Percentiles rank a stretch among this genome's conserved stretches.
phyloP scores from a whole-genome alignment of 805 yeast genomes.

The Ascoidea asiatica region DNA sequence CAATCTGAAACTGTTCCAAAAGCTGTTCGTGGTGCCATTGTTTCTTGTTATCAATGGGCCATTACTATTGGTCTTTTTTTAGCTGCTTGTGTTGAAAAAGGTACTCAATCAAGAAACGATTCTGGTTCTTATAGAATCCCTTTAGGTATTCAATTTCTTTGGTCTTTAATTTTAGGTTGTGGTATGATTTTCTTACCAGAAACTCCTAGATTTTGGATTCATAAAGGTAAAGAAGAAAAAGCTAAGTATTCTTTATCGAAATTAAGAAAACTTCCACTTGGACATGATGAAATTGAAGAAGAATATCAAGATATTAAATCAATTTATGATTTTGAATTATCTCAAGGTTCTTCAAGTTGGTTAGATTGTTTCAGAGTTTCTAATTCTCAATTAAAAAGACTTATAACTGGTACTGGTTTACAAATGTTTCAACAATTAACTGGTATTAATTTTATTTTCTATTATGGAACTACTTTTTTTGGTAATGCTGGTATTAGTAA shows the following conservation, averaged over 20 bases:
- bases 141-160: conserved; percentile 55
- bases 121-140: conserved; percentile 63
- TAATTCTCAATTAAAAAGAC: conserved; percentile 57
- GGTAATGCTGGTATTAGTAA: conserved; percentile 52
- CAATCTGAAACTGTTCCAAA: conserved; percentile 73
- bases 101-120: conserved; percentile 36
- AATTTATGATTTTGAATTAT: conserved; percentile 75
- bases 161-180: conserved; percentile 43
- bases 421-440: conserved; percentile 88
- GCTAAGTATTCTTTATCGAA: conserved; percentile 73
- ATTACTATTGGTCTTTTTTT: conserved; percentile 58
- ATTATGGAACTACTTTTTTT: conserved; percentile 87
- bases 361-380: conserved; percentile 31
- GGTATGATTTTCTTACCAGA: conserved; percentile 67
- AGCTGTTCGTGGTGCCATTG: conserved; percentile 67
- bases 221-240: conserved; percentile 34
- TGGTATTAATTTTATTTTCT: conserved; percentile 86
- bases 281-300: conserved; percentile 61
- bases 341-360: conserved; percentile 60
- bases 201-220: conserved; percentile 59
- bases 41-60: conserved; percentile 62
- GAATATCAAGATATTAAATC: conserved; percentile 52
- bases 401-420: conserved; percentile 79
- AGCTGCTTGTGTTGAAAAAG: conserved; percentile 61
- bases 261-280: conserved; percentile 18